Evolutionary conservation across 148 eudicot genomes (phyloP).

Genomic region (Euryodendron excelsum): DNA sequence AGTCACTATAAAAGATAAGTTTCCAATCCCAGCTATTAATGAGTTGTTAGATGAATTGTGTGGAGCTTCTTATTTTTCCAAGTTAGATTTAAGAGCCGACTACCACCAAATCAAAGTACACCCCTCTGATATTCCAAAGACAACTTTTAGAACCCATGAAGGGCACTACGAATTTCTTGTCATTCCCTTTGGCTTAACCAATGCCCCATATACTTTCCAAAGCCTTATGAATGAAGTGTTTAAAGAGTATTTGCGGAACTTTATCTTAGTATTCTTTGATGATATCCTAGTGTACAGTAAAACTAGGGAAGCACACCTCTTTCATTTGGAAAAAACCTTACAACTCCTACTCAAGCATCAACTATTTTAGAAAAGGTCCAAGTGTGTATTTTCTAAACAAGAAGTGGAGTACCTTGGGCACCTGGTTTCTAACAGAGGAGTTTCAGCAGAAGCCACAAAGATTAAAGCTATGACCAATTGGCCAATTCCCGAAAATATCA

Average conservation of each 20-base stretch:
- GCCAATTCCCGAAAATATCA: background rate
- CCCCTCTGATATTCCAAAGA: background rate
- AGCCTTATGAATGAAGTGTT: conserved; percentile 6
- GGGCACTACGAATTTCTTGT: background rate
- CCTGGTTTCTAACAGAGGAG: background rate
- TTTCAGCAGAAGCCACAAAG: background rate
- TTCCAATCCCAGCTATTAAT: conserved; percentile 11
- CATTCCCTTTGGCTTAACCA: conserved; percentile 10
- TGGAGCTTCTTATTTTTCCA: background rate
- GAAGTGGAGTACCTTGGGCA: background rate
- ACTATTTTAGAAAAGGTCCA: background rate
- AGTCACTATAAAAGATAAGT: conserved; percentile 6
- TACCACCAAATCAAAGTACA: background rate
- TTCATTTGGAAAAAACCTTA: background rate
- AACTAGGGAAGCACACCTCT: background rate
- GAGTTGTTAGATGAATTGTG: conserved; percentile 13
- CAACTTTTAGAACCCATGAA: conserved; percentile 7
- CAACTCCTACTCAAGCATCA: background rate
- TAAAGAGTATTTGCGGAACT: background rate
- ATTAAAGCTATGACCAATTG: no score
- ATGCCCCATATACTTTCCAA: conserved; percentile 20
- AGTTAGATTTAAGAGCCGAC: background rate
- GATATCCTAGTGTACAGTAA: conserved; percentile 13
- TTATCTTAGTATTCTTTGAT: conserved; percentile 13
- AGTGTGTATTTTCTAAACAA: background rate